Evolutionary conservation across 148 eudicot genomes (phyloP).

Genomic region (Nepenthes gracilis): DNA sequence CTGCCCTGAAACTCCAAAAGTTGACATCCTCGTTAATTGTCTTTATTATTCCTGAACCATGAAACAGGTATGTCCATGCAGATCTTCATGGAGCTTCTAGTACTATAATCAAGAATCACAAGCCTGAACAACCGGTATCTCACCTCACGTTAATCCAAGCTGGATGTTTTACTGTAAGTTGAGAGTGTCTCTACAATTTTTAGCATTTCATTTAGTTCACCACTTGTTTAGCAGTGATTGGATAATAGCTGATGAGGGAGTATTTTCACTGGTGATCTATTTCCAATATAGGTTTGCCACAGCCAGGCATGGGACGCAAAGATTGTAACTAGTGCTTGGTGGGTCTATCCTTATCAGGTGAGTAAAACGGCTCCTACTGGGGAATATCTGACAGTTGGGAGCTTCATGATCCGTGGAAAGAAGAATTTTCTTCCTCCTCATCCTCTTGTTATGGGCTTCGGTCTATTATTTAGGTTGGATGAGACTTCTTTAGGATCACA

Average conservation of each 20-base stretch:
- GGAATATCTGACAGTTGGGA: constrained; percentile 95
- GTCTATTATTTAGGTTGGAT: constrained; percentile 83
- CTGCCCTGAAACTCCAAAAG: neutral
- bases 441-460: constrained; percentile 94
- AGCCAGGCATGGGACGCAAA: constrained; percentile 99
- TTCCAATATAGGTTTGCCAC: constrained; percentile 67
- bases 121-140: constrained; percentile 76
- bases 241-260: neutral
- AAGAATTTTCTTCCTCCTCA: constrained; percentile 98
- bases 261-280: neutral
- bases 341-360: constrained; percentile 99
- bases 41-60: too few species aligned
- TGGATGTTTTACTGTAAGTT: constrained; percentile 86
- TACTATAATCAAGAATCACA: constrained; percentile 95
- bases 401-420: constrained; percentile 99
- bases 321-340: constrained; percentile 99
- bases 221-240: neutral
- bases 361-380: constrained; percentile 98
- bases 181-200: neutral
- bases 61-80: constrained; percentile 86
- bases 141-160: constrained; percentile 96
- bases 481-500: constrained; percentile 95
- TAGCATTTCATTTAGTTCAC: neutral
- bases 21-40: too few species aligned
- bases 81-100: constrained; percentile 98